Conservation (phyloP, 2,329 filamentous ascomycete species). For the Sporothrix protearum region DNA sequence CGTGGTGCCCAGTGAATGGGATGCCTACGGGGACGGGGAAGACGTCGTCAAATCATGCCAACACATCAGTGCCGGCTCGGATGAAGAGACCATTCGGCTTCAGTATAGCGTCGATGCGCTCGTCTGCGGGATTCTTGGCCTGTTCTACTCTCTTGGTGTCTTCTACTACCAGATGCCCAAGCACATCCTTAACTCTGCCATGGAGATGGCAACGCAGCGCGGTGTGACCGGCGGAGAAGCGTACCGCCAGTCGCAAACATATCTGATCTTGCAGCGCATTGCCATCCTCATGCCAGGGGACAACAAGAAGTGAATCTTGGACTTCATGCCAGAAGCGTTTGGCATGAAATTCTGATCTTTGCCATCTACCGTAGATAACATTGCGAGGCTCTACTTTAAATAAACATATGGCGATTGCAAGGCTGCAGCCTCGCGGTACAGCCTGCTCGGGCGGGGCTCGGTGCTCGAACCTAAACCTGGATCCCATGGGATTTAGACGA, state of each 20-base stretch:
- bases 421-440: not conserved
- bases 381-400: not conserved
- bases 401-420: not conserved
- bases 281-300: not conserved
- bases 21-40: not conserved
- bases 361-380: not conserved
- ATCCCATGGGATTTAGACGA: not conserved
- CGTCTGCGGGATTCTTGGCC: conserved; percentile 16
- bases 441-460: not conserved
- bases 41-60: not conserved
- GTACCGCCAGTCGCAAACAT: conserved; percentile 7
- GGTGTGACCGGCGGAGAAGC: not conserved
- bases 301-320: not conserved
- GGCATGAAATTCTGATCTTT: not conserved
- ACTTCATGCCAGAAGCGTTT: not conserved
- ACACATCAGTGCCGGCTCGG: not conserved
- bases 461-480: not conserved
- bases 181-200: not conserved
- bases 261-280: conserved; percentile 8
- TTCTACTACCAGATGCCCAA: conserved; percentile 23
- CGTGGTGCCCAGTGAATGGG: not conserved
- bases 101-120: conserved; percentile 18
- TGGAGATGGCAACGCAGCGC: not conserved
- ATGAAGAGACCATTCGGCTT: not conserved
- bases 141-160: conserved; percentile 23